phyloP scores from a whole-genome alignment of 345 rosid genomes.

The Gossypium anomalum region DNA sequence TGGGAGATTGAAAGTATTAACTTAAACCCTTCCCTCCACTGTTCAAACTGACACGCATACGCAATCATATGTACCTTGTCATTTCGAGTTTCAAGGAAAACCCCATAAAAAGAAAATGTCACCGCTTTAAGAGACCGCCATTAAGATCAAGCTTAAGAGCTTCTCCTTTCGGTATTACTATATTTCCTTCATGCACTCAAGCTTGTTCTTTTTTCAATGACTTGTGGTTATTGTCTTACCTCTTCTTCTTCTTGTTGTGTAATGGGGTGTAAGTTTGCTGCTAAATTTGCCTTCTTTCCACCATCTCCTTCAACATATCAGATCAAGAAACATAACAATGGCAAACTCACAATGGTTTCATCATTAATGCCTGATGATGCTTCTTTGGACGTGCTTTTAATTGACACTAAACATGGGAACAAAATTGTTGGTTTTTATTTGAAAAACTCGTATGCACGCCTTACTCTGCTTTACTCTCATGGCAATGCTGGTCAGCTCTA shows the following conservation, averaged over 20 bases:
- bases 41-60: background rate
- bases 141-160: background rate
- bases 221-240: slow-evolving; percentile 11
- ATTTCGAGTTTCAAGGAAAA: too few relatives aligned
- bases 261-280: slow-evolving; percentile 97
- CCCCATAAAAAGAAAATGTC: too few relatives aligned
- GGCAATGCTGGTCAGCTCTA: slow-evolving; percentile 99
- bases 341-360: slow-evolving; percentile 59
- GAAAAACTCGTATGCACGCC: slow-evolving; percentile 80
- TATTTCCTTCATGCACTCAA: slow-evolving; percentile 21
- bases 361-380: slow-evolving; percentile 52
- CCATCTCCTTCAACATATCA: slow-evolving; percentile 95
- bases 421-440: slow-evolving; percentile 85
- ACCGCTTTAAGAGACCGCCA: too few relatives aligned
- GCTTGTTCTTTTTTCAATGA: slow-evolving; percentile 34
- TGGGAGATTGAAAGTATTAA: background rate
- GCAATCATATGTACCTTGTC: background rate
- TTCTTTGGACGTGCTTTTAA: slow-evolving; percentile 64
- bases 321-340: slow-evolving; percentile 59
- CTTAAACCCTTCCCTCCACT: background rate
- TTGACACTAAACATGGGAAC: slow-evolving; percentile 73
- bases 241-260: too few relatives aligned
- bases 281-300: slow-evolving; percentile 95
- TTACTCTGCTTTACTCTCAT: slow-evolving; percentile 91
- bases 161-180: background rate